phyloP scores from a whole-genome alignment of 2,329 filamentous ascomycete genomes.

The Xylariaceae sp. region DNA sequence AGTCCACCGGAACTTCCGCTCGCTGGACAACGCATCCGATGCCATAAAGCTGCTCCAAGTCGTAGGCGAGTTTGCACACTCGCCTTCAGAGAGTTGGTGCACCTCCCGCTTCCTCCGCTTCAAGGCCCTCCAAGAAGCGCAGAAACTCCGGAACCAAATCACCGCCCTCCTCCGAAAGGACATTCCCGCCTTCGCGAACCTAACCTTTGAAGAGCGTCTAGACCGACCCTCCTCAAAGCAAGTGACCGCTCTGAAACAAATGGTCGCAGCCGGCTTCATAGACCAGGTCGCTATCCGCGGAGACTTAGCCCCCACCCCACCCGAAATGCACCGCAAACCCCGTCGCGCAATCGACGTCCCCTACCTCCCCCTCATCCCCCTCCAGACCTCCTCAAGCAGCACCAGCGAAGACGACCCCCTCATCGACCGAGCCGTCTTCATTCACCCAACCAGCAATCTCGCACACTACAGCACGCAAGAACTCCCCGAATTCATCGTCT shows the following conservation, averaged over 20 bases:
- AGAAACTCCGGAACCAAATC: constrained; percentile 77
- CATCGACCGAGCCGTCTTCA: constrained; percentile 67
- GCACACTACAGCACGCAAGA: constrained; percentile 63
- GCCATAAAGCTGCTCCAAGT: constrained; percentile 87
- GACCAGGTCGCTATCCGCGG: constrained; percentile 91
- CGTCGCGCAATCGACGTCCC: constrained; percentile 86
- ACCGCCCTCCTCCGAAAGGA: constrained; percentile 73
- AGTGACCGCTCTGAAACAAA: constrained; percentile 78
- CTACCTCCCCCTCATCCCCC: constrained; percentile 77
- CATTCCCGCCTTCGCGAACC: constrained; percentile 59
- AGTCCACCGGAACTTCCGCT: constrained; percentile 72
- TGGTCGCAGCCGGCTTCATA: constrained; percentile 86
- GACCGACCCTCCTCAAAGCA: constrained; percentile 60
- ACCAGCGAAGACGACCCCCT: constrained; percentile 28
- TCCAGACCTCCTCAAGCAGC: constrained; percentile 39
- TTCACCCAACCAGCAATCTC: constrained; percentile 81
- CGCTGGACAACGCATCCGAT: constrained; percentile 76
- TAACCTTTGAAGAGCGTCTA: constrained; percentile 51
- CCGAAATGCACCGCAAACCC: constrained; percentile 62
- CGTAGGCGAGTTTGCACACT: constrained; percentile 78
- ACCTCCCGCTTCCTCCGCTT: constrained; percentile 75
- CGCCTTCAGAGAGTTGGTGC: constrained; percentile 65
- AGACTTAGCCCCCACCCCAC: constrained; percentile 72
- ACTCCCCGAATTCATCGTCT: constrained; percentile 83
- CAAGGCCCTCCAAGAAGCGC: constrained; percentile 82